Conservation (phyloP, 345 rosid species). For the Citrus sinensis region DVS_A1.0 CM039167.1:16604501-16605000, state of each 20-base stretch:
- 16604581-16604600: conserved; percentile 46
- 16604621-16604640: conserved; percentile 73
- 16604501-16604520: conserved; percentile 63
- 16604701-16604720: conserved; percentile 63
- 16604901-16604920: not conserved
- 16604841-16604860: conserved; percentile 90
- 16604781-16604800: conserved; percentile 46
- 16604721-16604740: conserved; percentile 48
- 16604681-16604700: conserved; percentile 11
- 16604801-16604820: conserved; percentile 96
- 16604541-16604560: conserved; percentile 68
- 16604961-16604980: not conserved
- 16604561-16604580: conserved; percentile 71
- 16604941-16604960: not conserved
- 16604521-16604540: conserved; percentile 72
- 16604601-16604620: conserved; percentile 76
- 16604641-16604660: conserved; percentile 53
- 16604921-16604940: not conserved
- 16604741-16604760: conserved; percentile 63
- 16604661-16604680: conserved; percentile 40
- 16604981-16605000: not conserved
- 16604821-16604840: conserved; percentile 80
- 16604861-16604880: conserved; percentile 75
- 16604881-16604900: not conserved
- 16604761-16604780: conserved; percentile 40